Evolutionary conservation across 768 basidiomycete species (phyloP).

Genomic region (Leccinum barrowsii): DNA sequence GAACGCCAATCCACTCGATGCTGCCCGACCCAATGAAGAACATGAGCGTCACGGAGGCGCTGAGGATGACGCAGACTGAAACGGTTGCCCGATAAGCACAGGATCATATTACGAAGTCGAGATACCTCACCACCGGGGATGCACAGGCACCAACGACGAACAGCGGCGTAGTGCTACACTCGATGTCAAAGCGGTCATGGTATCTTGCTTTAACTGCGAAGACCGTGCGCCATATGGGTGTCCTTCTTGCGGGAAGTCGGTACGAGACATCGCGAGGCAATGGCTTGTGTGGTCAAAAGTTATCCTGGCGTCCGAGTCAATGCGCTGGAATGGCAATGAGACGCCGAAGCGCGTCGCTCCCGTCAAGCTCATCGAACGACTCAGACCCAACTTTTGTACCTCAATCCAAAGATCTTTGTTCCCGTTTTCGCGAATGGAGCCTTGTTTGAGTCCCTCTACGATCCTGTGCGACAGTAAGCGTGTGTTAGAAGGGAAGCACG

Average conservation of each 20-base stretch:
- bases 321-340: conserved; percentile 23
- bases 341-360: conserved; percentile 21
- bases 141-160: conserved; percentile 64
- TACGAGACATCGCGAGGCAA: no score
- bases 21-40: conserved; percentile 64
- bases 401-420: conserved; percentile 68
- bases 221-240: no score
- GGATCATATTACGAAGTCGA: neutral
- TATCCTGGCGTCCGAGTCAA: no score
- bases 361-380: conserved; percentile 54
- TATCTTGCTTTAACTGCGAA: conserved; percentile 23
- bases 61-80: conserved; percentile 77
- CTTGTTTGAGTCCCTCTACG: conserved; percentile 53
- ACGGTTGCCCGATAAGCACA: neutral
- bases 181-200: conserved; percentile 54
- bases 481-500: neutral
- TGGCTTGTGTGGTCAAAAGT: no score
- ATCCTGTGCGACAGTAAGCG: conserved; percentile 43
- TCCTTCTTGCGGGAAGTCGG: no score
- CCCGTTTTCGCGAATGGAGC: conserved; percentile 52
- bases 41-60: conserved; percentile 76
- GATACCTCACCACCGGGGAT: conserved; percentile 54
- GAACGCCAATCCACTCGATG: conserved; percentile 57
- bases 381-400: conserved; percentile 49
- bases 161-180: conserved; percentile 53